Evolutionary conservation across 768 basidiomycete species (phyloP).

Genomic region (Candolleomyces efflorescens): DNA sequence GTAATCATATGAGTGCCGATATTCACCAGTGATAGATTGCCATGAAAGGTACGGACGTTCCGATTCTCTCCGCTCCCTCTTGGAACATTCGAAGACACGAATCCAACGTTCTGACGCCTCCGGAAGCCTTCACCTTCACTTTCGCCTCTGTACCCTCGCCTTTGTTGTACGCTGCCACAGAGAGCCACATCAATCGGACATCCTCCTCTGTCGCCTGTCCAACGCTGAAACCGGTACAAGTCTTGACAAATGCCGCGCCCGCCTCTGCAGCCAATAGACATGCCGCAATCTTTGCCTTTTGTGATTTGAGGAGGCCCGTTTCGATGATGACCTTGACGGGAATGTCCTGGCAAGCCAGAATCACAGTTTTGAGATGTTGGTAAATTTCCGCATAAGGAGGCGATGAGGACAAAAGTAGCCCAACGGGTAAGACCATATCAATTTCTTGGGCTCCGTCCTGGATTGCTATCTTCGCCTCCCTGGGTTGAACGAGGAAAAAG

Average conservation of each 20-base stretch:
- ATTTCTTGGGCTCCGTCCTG: slow-evolving; percentile 45
- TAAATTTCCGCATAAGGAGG: slow-evolving; percentile 32
- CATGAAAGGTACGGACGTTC: slow-evolving; percentile 37
- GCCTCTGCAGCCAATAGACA: slow-evolving; percentile 45
- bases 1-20: neutral
- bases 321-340: slow-evolving; percentile 52
- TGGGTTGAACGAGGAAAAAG: slow-evolving; percentile 11
- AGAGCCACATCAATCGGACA: slow-evolving; percentile 38
- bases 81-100: slow-evolving; percentile 42
- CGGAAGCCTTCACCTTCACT: slow-evolving; percentile 49
- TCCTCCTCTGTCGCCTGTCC: slow-evolving; percentile 44
- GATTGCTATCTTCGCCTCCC: slow-evolving; percentile 45
- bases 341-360: slow-evolving; percentile 26
- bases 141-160: slow-evolving; percentile 17
- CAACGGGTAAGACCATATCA: slow-evolving; percentile 49
- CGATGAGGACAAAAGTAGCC: slow-evolving; percentile 35
- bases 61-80: slow-evolving; percentile 49
- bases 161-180: slow-evolving; percentile 23
- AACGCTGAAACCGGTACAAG: slow-evolving; percentile 46
- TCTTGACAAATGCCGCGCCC: slow-evolving; percentile 51
- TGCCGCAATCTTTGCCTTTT: slow-evolving; percentile 40
- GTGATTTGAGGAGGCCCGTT: slow-evolving; percentile 40
- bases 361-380: slow-evolving; percentile 35
- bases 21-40: neutral
- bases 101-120: slow-evolving; percentile 44